phyloP scores from a whole-genome alignment of 495 filamentous ascomycete genomes.

The Aspergillus coremiiformis region DNA sequence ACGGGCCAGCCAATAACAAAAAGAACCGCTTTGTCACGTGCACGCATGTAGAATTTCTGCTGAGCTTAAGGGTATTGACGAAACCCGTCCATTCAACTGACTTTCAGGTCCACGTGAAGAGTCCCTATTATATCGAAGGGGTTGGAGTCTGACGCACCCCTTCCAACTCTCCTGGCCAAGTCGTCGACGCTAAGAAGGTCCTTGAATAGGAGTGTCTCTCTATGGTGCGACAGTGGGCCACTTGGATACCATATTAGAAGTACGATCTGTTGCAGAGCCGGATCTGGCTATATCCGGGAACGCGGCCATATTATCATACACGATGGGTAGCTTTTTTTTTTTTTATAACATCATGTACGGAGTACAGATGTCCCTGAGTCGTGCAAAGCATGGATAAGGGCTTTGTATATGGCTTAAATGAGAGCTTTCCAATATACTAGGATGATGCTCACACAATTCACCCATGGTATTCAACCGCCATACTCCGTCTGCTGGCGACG shows the following conservation, averaged over 20 bases:
- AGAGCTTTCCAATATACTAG: constrained; percentile 1
- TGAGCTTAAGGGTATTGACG: constrained; percentile 23
- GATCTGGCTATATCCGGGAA: constrained; percentile 59
- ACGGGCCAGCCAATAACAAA: background rate
- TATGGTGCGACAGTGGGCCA: constrained; percentile 45
- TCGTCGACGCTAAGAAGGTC: constrained; percentile 57
- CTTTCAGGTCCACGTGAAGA: constrained; percentile 42
- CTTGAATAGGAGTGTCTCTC: constrained; percentile 37
- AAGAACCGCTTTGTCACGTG: background rate
- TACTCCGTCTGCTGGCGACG: too few species aligned
- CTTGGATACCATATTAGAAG: constrained; percentile 52
- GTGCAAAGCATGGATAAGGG: constrained; percentile 56
- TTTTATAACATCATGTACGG: constrained; percentile 24
- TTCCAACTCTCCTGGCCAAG: constrained; percentile 52
- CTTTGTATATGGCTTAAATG: constrained; percentile 55
- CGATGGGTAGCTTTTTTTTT: constrained; percentile 46
- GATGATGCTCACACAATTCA: constrained; percentile 20
- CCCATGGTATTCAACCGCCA: constrained; percentile 80
- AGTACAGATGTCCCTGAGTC: constrained; percentile 46
- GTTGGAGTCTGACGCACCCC: constrained; percentile 48
- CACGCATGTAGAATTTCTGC: constrained; percentile 20
- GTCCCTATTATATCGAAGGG: constrained; percentile 67
- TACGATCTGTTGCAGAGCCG: constrained; percentile 54
- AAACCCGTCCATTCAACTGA: constrained; percentile 59
- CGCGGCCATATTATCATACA: constrained; percentile 63